Conservation (phyloP, 1,139 yeast genomes). For the Lodderomyces orthopsilosis region DNA sequence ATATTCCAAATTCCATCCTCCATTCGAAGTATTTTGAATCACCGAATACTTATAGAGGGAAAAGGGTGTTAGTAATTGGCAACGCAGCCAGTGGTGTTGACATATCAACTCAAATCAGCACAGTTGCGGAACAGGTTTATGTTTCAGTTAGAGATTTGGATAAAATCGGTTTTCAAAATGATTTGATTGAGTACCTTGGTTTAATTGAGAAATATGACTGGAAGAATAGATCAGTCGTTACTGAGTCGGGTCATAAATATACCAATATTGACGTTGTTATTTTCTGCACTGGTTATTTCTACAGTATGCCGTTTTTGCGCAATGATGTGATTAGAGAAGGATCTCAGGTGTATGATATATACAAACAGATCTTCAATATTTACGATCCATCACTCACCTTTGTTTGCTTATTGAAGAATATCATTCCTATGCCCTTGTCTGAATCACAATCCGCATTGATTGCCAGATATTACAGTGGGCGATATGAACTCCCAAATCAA, state of each 20-base stretch:
- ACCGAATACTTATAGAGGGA: constrained; percentile 27
- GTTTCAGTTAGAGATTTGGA: constrained; percentile 31
- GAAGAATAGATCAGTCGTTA: constrained; percentile 22
- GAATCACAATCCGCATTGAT: constrained; percentile 47
- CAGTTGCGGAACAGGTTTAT: constrained; percentile 37
- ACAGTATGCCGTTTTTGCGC: constrained; percentile 41
- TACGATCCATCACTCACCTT: constrained; percentile 44
- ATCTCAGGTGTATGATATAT: constrained; percentile 29
- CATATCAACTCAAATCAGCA: constrained; percentile 42
- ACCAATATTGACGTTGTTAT: constrained; percentile 36
- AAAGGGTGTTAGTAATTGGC: constrained; percentile 48
- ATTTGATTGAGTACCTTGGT: constrained; percentile 21
- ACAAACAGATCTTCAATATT: constrained; percentile 44
- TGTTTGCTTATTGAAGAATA: constrained; percentile 36
- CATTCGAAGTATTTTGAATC: constrained; percentile 46
- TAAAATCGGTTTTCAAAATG: constrained; percentile 13
- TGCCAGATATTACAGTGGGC: constrained; percentile 42
- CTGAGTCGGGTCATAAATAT: constrained; percentile 25
- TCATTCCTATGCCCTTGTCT: constrained; percentile 47
- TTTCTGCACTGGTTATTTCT: constrained; percentile 51
- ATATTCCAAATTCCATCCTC: constrained; percentile 28
- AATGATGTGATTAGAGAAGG: constrained; percentile 29
- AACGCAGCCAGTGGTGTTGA: constrained; percentile 49
- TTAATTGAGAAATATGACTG: constrained; percentile 30
- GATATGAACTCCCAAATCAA: constrained; percentile 32